Percentiles rank a stretch among this genome's conserved stretches.
phyloP scores from a whole-genome alignment of 176 grass and related monocot species.

The Panicum miliaceum region DNA sequence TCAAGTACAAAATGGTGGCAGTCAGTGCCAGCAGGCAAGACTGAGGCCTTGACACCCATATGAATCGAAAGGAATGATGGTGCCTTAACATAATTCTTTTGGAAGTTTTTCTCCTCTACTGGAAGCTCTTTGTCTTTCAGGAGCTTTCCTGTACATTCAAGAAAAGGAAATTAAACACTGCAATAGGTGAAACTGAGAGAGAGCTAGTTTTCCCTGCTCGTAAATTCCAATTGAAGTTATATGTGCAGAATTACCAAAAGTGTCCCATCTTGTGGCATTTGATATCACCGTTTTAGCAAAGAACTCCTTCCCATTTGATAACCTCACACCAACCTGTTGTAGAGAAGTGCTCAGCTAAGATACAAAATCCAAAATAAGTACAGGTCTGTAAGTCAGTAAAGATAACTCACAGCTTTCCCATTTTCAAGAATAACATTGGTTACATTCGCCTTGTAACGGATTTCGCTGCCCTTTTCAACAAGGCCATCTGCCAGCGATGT shows the following conservation, averaged over 20 bases:
- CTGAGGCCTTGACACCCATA: conserved; percentile 86
- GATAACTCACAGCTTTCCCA: conserved; percentile 85
- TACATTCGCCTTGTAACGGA: conserved; percentile 84
- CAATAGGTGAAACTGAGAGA: conserved; percentile 27
- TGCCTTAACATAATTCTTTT: conserved; percentile 88
- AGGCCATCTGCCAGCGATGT: conserved; percentile 83
- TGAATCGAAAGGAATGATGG: conserved; percentile 98
- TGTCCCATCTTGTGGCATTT: conserved; percentile 99
- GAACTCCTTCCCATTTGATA: conserved; percentile 86
- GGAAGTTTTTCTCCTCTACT: conserved; percentile 94
- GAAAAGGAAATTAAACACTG: conserved; percentile 1
- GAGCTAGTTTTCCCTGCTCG: not conserved
- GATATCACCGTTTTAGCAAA: conserved; percentile 92
- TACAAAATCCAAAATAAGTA: conserved; percentile 8
- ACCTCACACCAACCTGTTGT: conserved; percentile 72
- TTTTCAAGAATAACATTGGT: conserved; percentile 84
- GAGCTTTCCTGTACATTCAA: conserved; percentile 69
- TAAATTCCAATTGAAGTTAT: conserved; percentile 19
- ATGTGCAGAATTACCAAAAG: conserved; percentile 70
- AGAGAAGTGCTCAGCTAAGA: conserved; percentile 29
- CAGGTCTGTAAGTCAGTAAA: conserved; percentile 35
- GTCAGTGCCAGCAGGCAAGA: conserved; percentile 83
- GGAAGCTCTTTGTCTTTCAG: conserved; percentile 85
- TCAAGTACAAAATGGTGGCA: conserved; percentile 98
- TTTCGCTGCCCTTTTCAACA: conserved; percentile 79